Conservation (phyloP, 1,139 yeast genomes). For the Candida sp. region DNA sequence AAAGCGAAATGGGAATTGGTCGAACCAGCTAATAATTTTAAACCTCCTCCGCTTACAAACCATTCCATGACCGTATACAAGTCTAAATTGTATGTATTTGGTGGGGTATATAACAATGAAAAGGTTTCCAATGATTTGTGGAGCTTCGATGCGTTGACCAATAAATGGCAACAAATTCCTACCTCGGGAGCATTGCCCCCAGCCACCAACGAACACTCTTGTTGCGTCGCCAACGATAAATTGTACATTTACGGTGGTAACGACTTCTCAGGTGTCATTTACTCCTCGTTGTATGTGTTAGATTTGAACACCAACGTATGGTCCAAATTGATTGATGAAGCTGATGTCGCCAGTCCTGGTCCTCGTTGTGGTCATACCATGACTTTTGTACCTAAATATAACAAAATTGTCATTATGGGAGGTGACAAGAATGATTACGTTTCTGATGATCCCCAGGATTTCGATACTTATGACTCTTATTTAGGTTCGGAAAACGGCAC, state of each 20-base stretch:
- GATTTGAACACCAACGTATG: constrained; percentile 71
- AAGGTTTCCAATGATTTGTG: constrained; percentile 77
- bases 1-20: constrained; percentile 82
- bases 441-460: constrained; percentile 31
- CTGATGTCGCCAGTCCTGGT: constrained; percentile 55
- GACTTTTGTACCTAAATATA: constrained; percentile 62
- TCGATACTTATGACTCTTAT: constrained; percentile 47
- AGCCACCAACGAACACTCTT: constrained; percentile 91
- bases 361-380: constrained; percentile 95
- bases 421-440: constrained; percentile 76
- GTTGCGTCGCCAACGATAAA: constrained; percentile 74
- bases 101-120: constrained; percentile 88
- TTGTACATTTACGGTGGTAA: constrained; percentile 93
- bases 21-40: constrained; percentile 48
- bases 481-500: constrained; percentile 53
- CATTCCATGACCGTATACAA: constrained; percentile 85
- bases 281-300: constrained; percentile 70
- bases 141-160: constrained; percentile 68
- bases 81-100: constrained; percentile 76
- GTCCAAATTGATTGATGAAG: constrained; percentile 55
- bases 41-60: constrained; percentile 91
- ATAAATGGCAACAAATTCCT: constrained; percentile 60
- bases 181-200: constrained; percentile 67
- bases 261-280: constrained; percentile 67
- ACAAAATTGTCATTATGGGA: constrained; percentile 83